Base-by-base conservation (phyloP, 441 rosid genomes). In the Adansonia gregorii region DNA sequence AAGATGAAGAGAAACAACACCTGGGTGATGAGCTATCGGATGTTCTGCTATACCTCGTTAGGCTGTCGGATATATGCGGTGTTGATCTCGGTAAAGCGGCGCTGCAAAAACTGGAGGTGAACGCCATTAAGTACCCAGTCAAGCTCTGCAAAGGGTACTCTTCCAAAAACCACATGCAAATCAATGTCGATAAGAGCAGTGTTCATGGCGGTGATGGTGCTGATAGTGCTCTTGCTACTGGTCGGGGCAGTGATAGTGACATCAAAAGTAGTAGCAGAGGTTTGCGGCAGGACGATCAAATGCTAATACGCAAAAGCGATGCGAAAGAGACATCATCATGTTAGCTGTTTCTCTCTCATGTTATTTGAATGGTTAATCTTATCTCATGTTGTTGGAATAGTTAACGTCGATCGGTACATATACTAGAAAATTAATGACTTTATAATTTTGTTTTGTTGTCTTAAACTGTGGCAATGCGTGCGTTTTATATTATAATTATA, bases 1-100 rank as follows among this genome's bases (percentile, higher is more conserved):
- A 88, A 86, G 97, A 94, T 64, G 94, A 91, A 52, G 97, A 94
- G 79, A 93, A 84, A 77, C 86, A 87, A 19, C 98, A 94, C 76
- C 78, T 94, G 17, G 97, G 98, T 0, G 98, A 94, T 81, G 97
- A 94, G 87, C 86, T 94, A 45, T 93, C 98, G 0, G 98, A 94
- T 82, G 98, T 93, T 0, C 76, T 94, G 83, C 87, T 94, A 31
- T 94, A 94, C 78, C 92, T 94, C 17, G 91, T 94, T 73, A 89
- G 97, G 89, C 95, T 94, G 39, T 93, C 95, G 60, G 92, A 94
- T 82, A 85, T 81, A 0, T 94, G 98, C 65, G 97, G 95, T 1
- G 81, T 93, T 49, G 93, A 94, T 81, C 76, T 94, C 78, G 98
- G 93, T 51, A 85, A 86, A 82, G 98, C 97, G 8, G 97, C 97